Evolutionary conservation across 2,329 filamentous ascomycete genomes (phyloP).

Genomic region (Diaporthe capsici): DNA sequence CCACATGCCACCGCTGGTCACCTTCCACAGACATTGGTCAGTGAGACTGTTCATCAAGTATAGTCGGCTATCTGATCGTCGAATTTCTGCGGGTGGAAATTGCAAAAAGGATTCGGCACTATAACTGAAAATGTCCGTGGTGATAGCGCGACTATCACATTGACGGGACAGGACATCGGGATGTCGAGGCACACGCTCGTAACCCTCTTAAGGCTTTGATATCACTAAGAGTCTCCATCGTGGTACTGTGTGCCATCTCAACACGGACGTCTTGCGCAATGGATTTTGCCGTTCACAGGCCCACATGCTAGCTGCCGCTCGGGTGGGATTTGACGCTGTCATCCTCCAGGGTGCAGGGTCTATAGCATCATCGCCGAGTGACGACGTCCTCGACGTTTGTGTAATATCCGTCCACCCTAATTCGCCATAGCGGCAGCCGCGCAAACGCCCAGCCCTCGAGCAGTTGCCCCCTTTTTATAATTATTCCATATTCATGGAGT

Average conservation of each 20-base stretch:
- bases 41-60: slow-evolving; percentile 4
- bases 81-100: background rate
- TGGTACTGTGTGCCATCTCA: slow-evolving; percentile 27
- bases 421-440: background rate
- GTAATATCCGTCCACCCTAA: background rate
- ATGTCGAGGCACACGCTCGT: background rate
- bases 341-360: slow-evolving; percentile 15
- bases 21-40: background rate
- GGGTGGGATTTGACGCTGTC: slow-evolving; percentile 10
- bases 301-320: slow-evolving; percentile 13
- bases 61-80: slow-evolving; percentile 17
- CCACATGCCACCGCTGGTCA: slow-evolving; percentile 23
- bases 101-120: background rate
- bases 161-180: background rate
- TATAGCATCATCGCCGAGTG: background rate
- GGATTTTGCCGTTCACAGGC: slow-evolving; percentile 26
- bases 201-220: background rate
- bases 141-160: slow-evolving; percentile 25
- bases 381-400: slow-evolving; percentile 13
- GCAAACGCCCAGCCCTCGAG: background rate
- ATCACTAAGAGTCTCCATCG: background rate
- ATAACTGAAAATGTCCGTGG: background rate
- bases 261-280: background rate
- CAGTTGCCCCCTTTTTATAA: background rate
- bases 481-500: slow-evolving; percentile 11